Evolutionary conservation across 352 stramenopile genomes (phyloP).

Genomic region (Ophiocytium majus): DNA sequence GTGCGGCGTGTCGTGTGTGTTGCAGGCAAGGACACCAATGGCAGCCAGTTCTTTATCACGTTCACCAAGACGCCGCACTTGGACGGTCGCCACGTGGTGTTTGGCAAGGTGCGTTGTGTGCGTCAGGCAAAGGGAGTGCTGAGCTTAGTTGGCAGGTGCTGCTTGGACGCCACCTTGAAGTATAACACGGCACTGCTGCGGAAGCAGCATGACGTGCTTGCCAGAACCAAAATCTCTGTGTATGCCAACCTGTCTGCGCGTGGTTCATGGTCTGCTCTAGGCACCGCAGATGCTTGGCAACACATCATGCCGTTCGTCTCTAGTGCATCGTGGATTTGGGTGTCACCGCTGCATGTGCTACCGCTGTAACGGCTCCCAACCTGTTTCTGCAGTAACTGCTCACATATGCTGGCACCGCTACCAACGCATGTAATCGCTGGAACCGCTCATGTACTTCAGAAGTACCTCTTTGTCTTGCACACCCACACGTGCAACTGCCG

Average conservation of each 20-base stretch:
- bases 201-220: too few relatives aligned
- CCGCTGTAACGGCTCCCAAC: too few relatives aligned
- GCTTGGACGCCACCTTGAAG: not conserved
- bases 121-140: not conserved
- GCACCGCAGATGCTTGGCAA: not conserved
- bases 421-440: too few relatives aligned
- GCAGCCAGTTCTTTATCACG: constrained; percentile 95
- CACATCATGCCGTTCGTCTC: not conserved
- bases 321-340: too few relatives aligned
- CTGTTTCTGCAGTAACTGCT: too few relatives aligned
- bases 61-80: constrained; percentile 81
- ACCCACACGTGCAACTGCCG: too few relatives aligned
- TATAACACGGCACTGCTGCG: not conserved
- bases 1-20: too few relatives aligned
- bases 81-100: constrained; percentile 61
- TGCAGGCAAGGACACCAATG: constrained; percentile 87
- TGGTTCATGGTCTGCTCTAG: not conserved
- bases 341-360: too few relatives aligned
- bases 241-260: not conserved
- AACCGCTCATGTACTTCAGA: too few relatives aligned
- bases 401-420: too few relatives aligned
- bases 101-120: constrained; percentile 79
- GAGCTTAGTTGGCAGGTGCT: not conserved
- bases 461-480: too few relatives aligned
- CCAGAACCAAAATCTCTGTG: not conserved